phyloP scores from a whole-genome alignment of 805 yeast species.

The Hanseniaspora lachancei region DNA sequence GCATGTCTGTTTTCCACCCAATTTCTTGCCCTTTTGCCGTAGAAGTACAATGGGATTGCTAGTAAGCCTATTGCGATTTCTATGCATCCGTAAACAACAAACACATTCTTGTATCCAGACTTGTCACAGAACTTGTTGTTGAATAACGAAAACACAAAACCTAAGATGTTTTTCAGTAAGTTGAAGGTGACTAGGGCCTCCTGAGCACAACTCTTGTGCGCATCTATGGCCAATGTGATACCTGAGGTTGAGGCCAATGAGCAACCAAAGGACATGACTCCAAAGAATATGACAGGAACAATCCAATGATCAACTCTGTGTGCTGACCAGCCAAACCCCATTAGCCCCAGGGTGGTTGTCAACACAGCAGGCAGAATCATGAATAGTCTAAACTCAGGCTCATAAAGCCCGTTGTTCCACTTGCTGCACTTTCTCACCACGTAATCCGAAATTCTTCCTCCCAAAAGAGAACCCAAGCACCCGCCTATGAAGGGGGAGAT shows the following conservation, averaged over 20 bases:
- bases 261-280: slow-evolving; percentile 46
- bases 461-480: slow-evolving; percentile 40
- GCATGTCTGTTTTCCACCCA: slow-evolving; percentile 40
- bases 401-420: slow-evolving; percentile 43
- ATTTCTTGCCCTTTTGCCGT: slow-evolving; percentile 38
- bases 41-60: slow-evolving; percentile 41
- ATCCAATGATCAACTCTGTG: slow-evolving; percentile 37
- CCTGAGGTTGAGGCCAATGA: slow-evolving; percentile 50
- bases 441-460: slow-evolving; percentile 39
- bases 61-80: slow-evolving; percentile 37
- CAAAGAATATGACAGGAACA: slow-evolving; percentile 46
- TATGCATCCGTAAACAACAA: slow-evolving; percentile 40
- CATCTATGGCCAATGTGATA: slow-evolving; percentile 46
- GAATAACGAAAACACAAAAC: slow-evolving; percentile 45
- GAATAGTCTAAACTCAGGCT: slow-evolving; percentile 38
- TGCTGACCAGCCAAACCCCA: slow-evolving; percentile 55
- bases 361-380: slow-evolving; percentile 35
- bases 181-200: slow-evolving; percentile 47
- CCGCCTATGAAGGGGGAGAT: slow-evolving; percentile 48
- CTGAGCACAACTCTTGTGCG: slow-evolving; percentile 43
- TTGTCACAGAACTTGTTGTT: slow-evolving; percentile 34
- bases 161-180: slow-evolving; percentile 40
- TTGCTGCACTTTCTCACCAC: slow-evolving; percentile 34
- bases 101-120: slow-evolving; percentile 35
- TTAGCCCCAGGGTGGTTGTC: slow-evolving; percentile 32